phyloP scores from a whole-genome alignment of 2,329 filamentous ascomycete species.

The Eutypella sp. region DNA sequence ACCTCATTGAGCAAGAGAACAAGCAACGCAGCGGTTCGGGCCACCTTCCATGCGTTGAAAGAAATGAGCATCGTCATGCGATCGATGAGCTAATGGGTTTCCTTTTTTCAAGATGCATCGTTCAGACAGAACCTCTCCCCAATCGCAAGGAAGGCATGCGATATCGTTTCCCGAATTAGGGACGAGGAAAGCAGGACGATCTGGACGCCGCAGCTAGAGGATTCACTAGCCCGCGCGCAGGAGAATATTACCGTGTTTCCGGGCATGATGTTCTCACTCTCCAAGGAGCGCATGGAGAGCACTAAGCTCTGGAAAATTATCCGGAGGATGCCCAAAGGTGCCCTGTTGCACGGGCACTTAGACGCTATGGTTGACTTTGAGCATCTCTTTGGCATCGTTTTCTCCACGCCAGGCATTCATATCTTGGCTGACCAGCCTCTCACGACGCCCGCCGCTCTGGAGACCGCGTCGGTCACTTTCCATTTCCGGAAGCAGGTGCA shows the following conservation, averaged over 20 bases:
- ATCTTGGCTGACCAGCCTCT: slow-evolving; percentile 59
- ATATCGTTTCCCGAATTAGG: slow-evolving; percentile 75
- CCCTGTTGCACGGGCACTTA: slow-evolving; percentile 79
- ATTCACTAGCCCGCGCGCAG: slow-evolving; percentile 58
- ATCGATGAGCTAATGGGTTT: slow-evolving; percentile 6
- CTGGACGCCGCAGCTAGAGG: slow-evolving; percentile 72
- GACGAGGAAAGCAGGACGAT: slow-evolving; percentile 68
- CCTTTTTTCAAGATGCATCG: slow-evolving; percentile 60
- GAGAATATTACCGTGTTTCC: slow-evolving; percentile 65
- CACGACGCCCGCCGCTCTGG: slow-evolving; percentile 44
- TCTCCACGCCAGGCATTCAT: slow-evolving; percentile 70
- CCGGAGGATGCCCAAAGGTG: slow-evolving; percentile 81
- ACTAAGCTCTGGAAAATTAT: slow-evolving; percentile 85
- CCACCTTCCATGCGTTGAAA: slow-evolving; percentile 2
- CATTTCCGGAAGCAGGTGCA: slow-evolving; percentile 46
- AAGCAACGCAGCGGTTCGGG: slow-evolving; percentile 70
- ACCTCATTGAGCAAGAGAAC: slow-evolving; percentile 75
- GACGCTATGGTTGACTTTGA: slow-evolving; percentile 89
- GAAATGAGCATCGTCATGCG: slow-evolving; percentile 20
- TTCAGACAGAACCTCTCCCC: slow-evolving; percentile 75
- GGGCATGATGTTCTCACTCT: slow-evolving; percentile 89
- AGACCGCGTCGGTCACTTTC: slow-evolving; percentile 57
- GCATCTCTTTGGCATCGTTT: slow-evolving; percentile 67
- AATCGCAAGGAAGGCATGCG: slow-evolving; percentile 70
- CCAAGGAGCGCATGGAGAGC: slow-evolving; percentile 78